Conservation (phyloP, 2,329 filamentous ascomycete species). For the Ustilaginoidea virens region DNA sequence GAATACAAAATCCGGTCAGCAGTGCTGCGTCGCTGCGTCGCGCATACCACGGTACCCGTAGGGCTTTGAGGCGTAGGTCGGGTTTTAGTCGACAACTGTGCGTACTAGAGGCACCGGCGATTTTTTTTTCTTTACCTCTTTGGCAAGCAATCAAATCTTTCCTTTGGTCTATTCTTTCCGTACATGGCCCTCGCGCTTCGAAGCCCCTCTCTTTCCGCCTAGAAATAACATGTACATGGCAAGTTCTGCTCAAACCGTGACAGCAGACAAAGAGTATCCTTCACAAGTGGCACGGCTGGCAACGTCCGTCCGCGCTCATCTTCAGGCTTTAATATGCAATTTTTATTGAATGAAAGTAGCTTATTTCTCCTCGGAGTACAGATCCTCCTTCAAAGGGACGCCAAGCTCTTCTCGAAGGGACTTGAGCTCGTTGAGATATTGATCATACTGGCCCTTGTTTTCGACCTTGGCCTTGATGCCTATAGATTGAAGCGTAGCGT, state of each 20-base stretch:
- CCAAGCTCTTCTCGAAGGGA: constrained; percentile 86
- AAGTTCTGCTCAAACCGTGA: constrained; percentile 7
- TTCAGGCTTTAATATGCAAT: not conserved
- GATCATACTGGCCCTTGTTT: constrained; percentile 93
- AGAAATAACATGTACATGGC: constrained; percentile 22
- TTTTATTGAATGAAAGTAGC: constrained; percentile 9
- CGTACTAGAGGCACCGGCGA: too few relatives aligned
- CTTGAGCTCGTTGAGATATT: constrained; percentile 91
- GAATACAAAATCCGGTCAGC: too few relatives aligned
- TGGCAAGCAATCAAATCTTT: constrained; percentile 12
- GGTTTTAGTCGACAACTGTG: too few relatives aligned
- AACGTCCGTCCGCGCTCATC: not conserved
- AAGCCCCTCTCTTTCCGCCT: constrained; percentile 11
- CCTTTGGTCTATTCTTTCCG: constrained; percentile 2
- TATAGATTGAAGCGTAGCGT: constrained; percentile 18
- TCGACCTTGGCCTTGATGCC: constrained; percentile 99
- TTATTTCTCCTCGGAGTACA: constrained; percentile 58
- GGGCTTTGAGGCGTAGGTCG: too few relatives aligned
- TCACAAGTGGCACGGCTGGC: constrained; percentile 1
- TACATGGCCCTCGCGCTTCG: constrained; percentile 8
- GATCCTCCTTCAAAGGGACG: constrained; percentile 76
- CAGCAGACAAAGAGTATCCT: constrained; percentile 2
- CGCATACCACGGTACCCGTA: too few relatives aligned
- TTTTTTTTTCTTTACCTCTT: constrained; percentile 7
- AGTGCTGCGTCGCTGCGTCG: too few relatives aligned